Base-by-base conservation (phyloP, 2,329 filamentous ascomycete genomes). In the Apiospora phragmitis region DNA sequence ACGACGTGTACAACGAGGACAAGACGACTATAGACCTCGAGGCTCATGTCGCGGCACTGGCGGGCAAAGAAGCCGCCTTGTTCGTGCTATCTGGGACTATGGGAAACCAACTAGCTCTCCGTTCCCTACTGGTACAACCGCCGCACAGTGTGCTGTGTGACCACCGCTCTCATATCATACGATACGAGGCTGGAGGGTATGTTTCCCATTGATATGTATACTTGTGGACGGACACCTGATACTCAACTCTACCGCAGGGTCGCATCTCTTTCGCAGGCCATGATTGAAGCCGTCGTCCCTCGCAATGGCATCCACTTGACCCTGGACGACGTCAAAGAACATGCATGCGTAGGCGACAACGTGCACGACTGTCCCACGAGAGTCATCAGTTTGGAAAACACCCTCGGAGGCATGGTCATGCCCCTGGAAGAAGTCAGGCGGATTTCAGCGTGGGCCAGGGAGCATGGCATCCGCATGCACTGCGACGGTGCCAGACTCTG, bases 61-160 rank as follows among this genome's bases (percentile, higher is more conserved):
- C 91, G 2, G 86, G 87, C 72, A 92, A 94, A 75, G 88, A 92
- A 75, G 87, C 88, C 47, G 90, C 86, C 0, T 83, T 94, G 1
- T 89, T 95, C 71, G 92, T 95, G 59, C 86, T 94, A 74, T 93
- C 91, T 0, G 93, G 93, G 5, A 95, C 93, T 1, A 94, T 95
- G 92, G 93, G 92, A 45, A 95, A 95, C 81, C 93, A 95, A 77
- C 85, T 95, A 51, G 89, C 91, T 1, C 85, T 95, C 47, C 91
- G 93, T 42, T 86, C 91, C 1, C 90, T 94, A 74, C 86, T 95
- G 8, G 84, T 83, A 1, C 89, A 90, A 67, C 92, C 93, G 7
- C 93, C 93, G 0, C 89, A 94, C 78, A 86, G 87, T 26, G 86
- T 95, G 26, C 83, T 95, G 12, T 91, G 90, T 75, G 93, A 95